Percentiles rank a stretch among this genome's conserved stretches.
Evolutionary conservation across 1,284 basidiomycete genomes (phyloP).

Genomic region (Leccinum subrobustum): DNA sequence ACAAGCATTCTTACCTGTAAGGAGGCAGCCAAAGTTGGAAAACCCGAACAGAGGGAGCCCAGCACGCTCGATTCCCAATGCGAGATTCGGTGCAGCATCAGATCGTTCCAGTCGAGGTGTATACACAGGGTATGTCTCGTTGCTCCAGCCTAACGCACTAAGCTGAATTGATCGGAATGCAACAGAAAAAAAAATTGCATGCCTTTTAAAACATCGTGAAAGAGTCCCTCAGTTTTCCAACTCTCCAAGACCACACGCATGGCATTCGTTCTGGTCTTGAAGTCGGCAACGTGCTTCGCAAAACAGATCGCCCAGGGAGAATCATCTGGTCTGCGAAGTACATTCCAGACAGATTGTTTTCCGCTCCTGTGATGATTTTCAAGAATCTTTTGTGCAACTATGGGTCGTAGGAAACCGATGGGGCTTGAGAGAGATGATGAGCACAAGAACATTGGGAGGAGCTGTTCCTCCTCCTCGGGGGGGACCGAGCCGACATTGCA

Average conservation of each 20-base stretch:
- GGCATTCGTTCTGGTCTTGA: slow-evolving; percentile 17
- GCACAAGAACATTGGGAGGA: slow-evolving; percentile 24
- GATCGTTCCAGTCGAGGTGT: slow-evolving; percentile 15
- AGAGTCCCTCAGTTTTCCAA: slow-evolving; percentile 20
- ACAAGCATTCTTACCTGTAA: slow-evolving; percentile 33
- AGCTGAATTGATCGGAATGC: background rate
- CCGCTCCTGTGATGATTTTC: slow-evolving; percentile 7
- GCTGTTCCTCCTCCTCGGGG: slow-evolving; percentile 18
- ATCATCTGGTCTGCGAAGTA: slow-evolving; percentile 14
- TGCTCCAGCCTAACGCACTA: slow-evolving; percentile 20
- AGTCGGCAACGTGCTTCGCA: slow-evolving; percentile 18
- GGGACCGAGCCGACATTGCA: slow-evolving; percentile 15
- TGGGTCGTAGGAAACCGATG: slow-evolving; percentile 24
- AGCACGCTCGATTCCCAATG: slow-evolving; percentile 43
- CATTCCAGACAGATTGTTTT: slow-evolving; percentile 18
- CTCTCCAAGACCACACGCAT: slow-evolving; percentile 12
- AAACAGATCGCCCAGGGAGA: slow-evolving; percentile 26
- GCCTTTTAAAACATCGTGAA: slow-evolving; percentile 26
- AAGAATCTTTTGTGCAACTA: slow-evolving; percentile 16
- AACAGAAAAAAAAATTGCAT: background rate
- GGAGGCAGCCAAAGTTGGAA: slow-evolving; percentile 41
- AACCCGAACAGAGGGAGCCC: slow-evolving; percentile 45
- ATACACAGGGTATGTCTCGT: slow-evolving; percentile 29
- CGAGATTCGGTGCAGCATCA: slow-evolving; percentile 17
- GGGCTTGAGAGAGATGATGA: slow-evolving; percentile 13